phyloP scores from a whole-genome alignment of 345 rosid genomes.

The Linum tenue region DNA sequence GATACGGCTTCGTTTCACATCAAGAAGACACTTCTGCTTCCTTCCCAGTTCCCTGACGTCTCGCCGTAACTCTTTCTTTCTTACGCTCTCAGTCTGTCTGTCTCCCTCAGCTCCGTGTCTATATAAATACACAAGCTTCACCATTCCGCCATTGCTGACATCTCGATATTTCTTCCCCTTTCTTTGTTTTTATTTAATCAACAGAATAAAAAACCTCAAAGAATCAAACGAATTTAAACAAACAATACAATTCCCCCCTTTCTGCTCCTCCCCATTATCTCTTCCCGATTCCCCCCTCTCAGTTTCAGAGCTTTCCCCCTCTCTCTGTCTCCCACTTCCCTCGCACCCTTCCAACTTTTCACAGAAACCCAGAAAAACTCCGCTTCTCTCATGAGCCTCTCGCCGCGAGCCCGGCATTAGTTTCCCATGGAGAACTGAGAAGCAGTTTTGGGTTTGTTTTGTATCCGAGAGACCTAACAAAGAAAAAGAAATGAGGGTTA shows the following conservation, averaged over 20 bases:
- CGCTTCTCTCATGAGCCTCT: too few species aligned
- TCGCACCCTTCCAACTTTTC: not conserved
- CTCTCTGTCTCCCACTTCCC: not conserved
- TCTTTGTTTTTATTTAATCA: constrained; percentile 21
- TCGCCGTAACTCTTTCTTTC: too few species aligned
- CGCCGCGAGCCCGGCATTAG: too few species aligned
- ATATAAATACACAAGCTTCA: not conserved
- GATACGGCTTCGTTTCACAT: too few species aligned
- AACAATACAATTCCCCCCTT: not conserved
- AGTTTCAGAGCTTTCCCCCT: constrained; percentile 28
- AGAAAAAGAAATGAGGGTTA: constrained; percentile 59
- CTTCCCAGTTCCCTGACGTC: too few species aligned
- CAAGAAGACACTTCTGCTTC: too few species aligned
- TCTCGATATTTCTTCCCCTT: not conserved
- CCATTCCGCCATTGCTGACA: not conserved
- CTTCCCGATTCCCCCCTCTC: constrained; percentile 19
- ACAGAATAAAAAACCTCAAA: constrained; percentile 8
- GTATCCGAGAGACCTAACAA: not conserved
- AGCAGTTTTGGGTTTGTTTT: too few species aligned
- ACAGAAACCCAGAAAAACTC: not conserved
- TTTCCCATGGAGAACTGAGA: too few species aligned
- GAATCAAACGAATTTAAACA: constrained; percentile 14
- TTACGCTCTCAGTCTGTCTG: not conserved
- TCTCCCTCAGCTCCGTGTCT: not conserved
- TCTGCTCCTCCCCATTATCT: not conserved